A percentile compares a stretch with the other conserved stretches of the same genome.
Conservation (phyloP, 2,329 filamentous ascomycete genomes). For the Phialocephala sp. region DNA sequence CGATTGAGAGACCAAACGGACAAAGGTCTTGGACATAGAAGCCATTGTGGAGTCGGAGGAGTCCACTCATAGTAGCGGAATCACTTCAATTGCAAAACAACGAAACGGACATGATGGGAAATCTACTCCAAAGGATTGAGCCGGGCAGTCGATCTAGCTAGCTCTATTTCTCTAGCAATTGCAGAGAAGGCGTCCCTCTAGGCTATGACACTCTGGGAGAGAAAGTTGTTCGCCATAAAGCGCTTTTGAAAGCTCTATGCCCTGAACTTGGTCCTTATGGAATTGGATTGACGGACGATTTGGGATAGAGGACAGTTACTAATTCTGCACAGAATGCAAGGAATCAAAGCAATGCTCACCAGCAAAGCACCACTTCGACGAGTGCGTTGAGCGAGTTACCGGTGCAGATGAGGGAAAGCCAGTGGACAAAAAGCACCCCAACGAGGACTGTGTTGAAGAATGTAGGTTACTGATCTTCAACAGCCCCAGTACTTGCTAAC, state of each 20-base stretch:
- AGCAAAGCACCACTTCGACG: constrained; percentile 96
- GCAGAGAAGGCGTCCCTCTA: background rate
- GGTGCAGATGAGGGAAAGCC: constrained; percentile 63
- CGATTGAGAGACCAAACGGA: background rate
- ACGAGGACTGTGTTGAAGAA: constrained; percentile 98
- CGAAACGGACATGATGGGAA: background rate
- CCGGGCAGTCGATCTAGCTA: background rate
- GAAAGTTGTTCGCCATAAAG: too few species aligned
- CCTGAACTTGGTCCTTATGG: background rate
- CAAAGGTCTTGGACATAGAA: too few species aligned
- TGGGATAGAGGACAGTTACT: constrained; percentile 12
- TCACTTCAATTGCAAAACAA: background rate
- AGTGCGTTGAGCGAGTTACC: constrained; percentile 95
- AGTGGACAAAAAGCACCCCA: constrained; percentile 67
- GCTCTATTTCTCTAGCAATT: background rate
- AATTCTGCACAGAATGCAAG: constrained; percentile 74
- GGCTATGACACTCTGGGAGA: background rate
- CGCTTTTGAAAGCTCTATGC: background rate
- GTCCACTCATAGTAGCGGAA: background rate
- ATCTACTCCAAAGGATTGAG: background rate
- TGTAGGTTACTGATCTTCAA: constrained; percentile 67
- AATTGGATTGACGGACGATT: background rate
- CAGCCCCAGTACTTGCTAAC: constrained; percentile 28
- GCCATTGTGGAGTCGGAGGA: background rate
- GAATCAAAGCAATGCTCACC: constrained; percentile 84